Evolutionary conservation across 1,139 yeast genomes (phyloP).

Genomic region (Geotrichum carabidarum): DNA sequence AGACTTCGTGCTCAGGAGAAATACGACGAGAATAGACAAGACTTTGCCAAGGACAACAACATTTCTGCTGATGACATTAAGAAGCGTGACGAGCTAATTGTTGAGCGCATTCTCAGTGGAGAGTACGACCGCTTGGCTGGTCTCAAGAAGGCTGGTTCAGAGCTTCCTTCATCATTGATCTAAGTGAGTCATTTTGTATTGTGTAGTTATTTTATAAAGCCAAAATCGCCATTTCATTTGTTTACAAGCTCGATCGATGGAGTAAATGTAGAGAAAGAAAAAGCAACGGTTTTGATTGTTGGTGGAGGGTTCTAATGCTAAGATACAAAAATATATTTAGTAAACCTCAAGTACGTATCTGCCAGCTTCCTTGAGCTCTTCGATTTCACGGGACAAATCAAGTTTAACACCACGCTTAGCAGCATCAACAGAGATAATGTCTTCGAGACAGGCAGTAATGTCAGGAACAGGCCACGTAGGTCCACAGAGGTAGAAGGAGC

Average conservation of each 20-base stretch:
- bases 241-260: background rate
- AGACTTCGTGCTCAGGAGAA: conserved; percentile 67
- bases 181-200: conserved; percentile 20
- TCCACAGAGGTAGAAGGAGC: conserved; percentile 94
- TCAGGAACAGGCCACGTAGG: conserved; percentile 99
- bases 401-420: conserved; percentile 57
- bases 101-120: conserved; percentile 77
- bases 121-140: conserved; percentile 78
- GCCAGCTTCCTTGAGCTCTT: conserved; percentile 88
- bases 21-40: conserved; percentile 61
- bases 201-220: conserved; percentile 1
- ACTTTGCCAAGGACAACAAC: conserved; percentile 46
- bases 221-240: conserved; percentile 2
- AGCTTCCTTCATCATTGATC: conserved; percentile 36
- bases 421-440: conserved; percentile 71
- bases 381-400: conserved; percentile 75
- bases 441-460: conserved; percentile 84
- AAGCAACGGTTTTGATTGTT: too few species aligned
- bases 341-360: conserved; percentile 93
- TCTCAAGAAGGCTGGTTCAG: conserved; percentile 49
- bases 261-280: too few species aligned
- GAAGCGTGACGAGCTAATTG: conserved; percentile 71
- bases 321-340: conserved; percentile 35
- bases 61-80: conserved; percentile 56
- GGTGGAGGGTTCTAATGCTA: background rate